Evolutionary conservation across 1,139 yeast species (phyloP), one percentile per base, ranked within the genome.

Genomic region (Eremothecium sinecaudum): DNA sequence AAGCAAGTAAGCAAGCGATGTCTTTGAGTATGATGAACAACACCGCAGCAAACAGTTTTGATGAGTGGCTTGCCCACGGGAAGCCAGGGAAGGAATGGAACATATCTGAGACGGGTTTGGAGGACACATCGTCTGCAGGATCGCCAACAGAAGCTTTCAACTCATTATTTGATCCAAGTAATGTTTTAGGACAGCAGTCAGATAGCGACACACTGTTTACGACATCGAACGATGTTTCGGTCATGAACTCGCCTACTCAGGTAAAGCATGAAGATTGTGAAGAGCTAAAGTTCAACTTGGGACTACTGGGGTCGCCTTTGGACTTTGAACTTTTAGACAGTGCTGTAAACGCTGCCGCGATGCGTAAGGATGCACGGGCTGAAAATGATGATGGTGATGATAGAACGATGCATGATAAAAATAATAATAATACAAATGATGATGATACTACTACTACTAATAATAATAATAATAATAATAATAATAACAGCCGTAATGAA

Each of bases 81-180:
- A 11, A n/a, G n/a, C n/a, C n/a, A n/a, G n/a, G n/a, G n/a, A n/a
- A n/a, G n/a, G n/a, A n/a, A n/a, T n/a, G n/a, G n/a, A n/a, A n/a
- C n/a, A n/a, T n/a, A 14, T 22, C 17, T 5, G 31, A 21, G 22
- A 21, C 25, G 14, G 23, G 16, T 13, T 48, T 51, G 5, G 36
- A 42, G 18, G 45, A 51, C 8, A 41, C 48, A 23, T 47, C 56
- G 0, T 46, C 53, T 5, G 47, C 47, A 5, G 48, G 46, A 3
- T 51, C 56, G 4, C 56, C 58, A 3, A 22, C 35, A 9, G 46
- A 39, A 31, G 33, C 33, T 16, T 35, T 37, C 31, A 16, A 32
- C 11, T 35, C 40, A 14, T 28, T 40, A 26, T 40, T 40, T 25
- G 43, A 40, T 21, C 14, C 38, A 4, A 29, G 32, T 17, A 35